Percentiles rank a stretch among this genome's conserved stretches.
phyloP scores from a whole-genome alignment of 768 basidiomycete genomes.

The Dendrothele bispora region DNA sequence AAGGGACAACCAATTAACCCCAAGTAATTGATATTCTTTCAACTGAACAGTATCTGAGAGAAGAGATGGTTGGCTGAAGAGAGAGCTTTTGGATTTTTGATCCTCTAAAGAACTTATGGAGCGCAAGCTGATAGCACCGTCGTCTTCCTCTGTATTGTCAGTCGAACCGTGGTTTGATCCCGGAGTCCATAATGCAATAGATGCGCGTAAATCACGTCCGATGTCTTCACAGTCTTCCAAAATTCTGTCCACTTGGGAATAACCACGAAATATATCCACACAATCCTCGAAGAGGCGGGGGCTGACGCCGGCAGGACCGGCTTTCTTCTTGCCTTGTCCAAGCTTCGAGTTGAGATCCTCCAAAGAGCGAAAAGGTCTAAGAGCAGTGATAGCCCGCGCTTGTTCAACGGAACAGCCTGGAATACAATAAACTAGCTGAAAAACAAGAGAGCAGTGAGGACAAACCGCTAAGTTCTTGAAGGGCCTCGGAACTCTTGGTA shows the following conservation, averaged over 20 bases:
- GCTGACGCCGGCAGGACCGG: slow-evolving; percentile 80
- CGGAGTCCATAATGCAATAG: slow-evolving; percentile 78
- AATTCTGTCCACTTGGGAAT: slow-evolving; percentile 85
- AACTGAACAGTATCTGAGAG: slow-evolving; percentile 69
- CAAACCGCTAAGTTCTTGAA: slow-evolving; percentile 78
- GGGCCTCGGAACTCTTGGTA: slow-evolving; percentile 53
- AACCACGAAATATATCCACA: slow-evolving; percentile 79
- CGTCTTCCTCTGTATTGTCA: slow-evolving; percentile 42
- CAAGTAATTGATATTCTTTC: slow-evolving; percentile 96
- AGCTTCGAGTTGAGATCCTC: slow-evolving; percentile 78
- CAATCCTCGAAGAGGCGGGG: slow-evolving; percentile 91
- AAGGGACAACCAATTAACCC: slow-evolving; percentile 96
- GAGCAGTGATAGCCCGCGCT: slow-evolving; percentile 71
- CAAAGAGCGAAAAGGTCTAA: slow-evolving; percentile 79
- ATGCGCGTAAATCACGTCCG: slow-evolving; percentile 67
- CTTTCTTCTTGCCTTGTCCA: slow-evolving; percentile 85
- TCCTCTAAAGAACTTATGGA: slow-evolving; percentile 42
- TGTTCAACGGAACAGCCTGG: slow-evolving; percentile 80
- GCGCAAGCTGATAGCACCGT: slow-evolving; percentile 62
- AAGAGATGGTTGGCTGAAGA: slow-evolving; percentile 70
- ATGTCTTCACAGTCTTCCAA: slow-evolving; percentile 87
- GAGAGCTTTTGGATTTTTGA: slow-evolving; percentile 57
- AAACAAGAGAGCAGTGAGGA: slow-evolving; percentile 2
- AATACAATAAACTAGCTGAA: background rate
- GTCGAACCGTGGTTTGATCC: slow-evolving; percentile 38